Evolutionary conservation across 2,329 filamentous ascomycete genomes (phyloP), one percentile per base, ranked within the genome.

Genomic region (Dothistroma pini): DNA sequence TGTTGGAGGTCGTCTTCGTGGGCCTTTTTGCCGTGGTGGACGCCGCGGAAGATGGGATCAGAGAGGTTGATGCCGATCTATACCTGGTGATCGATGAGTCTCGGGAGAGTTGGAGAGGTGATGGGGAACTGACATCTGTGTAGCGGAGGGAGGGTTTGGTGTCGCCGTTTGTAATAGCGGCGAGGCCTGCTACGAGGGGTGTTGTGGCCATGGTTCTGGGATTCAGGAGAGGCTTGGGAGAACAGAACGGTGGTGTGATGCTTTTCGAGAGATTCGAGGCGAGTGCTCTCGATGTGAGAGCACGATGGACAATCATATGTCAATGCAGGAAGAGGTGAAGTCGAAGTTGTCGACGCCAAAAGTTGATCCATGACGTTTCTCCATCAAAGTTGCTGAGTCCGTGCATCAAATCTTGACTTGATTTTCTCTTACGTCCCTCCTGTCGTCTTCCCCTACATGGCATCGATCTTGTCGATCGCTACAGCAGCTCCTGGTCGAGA

Each of bases 31-130:
- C 90, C 91, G 72, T 96, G 88, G 73, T 97, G 96, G 48, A 84
- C 77, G 55, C 95, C 95, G 52, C 86, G 84, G 76, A 93, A 99
- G 62, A 97, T 91, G 56, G 90, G 90, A 72, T 99, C 95, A 57
- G 93, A 90, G 58, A 99, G 84, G 76, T 99, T 99, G 81, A 99
- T 97, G 60, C 93, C 95, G 71, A 99, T 85, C 84, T 89, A 68
- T 60, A 19, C 47, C 61, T 63, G 56, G 48, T 31, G 21, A 25
- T 54, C n/a, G n/a, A 21, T 53, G 51, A 53, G 51, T n/a, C 1
- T 52, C 47, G 29, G 50, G 41, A n/a, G 54, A n/a, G 8, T n/a
- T 22, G 14, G 14, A 12, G 34, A 25, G 38, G 32, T 14, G 54
- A 31, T 51, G 41, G n/a, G 22, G 49, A 50, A 67, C 66, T 60